Conservation (phyloP, 1,139 yeast species). For the Nematodospora anomalae region DNA sequence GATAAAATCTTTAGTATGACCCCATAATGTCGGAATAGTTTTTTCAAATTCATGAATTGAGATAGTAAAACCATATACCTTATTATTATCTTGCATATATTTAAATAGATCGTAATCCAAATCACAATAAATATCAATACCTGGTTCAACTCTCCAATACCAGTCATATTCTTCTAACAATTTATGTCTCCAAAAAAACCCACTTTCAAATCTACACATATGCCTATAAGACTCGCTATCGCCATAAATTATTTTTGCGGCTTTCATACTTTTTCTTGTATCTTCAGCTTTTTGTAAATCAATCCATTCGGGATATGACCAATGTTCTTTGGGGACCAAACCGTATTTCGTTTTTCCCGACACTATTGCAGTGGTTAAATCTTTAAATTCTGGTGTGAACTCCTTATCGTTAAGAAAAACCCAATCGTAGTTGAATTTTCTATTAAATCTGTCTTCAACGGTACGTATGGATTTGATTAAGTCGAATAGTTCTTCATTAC, state of each 20-base stretch:
- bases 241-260: conserved; percentile 57
- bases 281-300: conserved; percentile 57
- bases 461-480: conserved; percentile 66
- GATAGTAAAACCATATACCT: conserved; percentile 77
- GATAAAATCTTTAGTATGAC: conserved; percentile 67
- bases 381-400: conserved; percentile 57
- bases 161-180: conserved; percentile 71
- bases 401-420: conserved; percentile 70
- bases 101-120: conserved; percentile 79
- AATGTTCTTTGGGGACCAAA: conserved; percentile 59
- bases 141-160: conserved; percentile 97
- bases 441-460: conserved; percentile 72
- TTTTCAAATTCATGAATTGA: conserved; percentile 80
- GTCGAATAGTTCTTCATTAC: conserved; percentile 63
- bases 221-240: conserved; percentile 66
- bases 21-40: conserved; percentile 83
- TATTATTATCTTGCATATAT: conserved; percentile 72
- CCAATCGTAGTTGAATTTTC: conserved; percentile 73
- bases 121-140: conserved; percentile 74
- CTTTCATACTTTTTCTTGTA: conserved; percentile 48
- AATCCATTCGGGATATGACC: conserved; percentile 75
- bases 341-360: conserved; percentile 68
- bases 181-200: conserved; percentile 82
- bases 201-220: conserved; percentile 91
- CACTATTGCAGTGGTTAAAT: conserved; percentile 45